Conservation (phyloP, 164 flowering plant species). For the Dillenia suffruticosa region DNA sequence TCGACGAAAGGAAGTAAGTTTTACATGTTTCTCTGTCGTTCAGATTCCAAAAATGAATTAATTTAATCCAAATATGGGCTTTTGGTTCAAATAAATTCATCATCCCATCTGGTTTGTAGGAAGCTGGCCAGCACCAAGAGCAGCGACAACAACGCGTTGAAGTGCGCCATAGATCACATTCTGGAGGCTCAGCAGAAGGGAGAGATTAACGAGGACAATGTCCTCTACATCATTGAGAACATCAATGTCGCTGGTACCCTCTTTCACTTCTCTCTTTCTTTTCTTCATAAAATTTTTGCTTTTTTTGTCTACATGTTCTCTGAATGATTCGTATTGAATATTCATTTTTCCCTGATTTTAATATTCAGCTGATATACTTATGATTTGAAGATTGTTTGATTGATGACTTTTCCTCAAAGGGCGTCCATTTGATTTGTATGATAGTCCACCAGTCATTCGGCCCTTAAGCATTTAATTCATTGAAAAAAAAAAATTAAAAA, state of each 20-base stretch:
- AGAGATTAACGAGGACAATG: slow-evolving; percentile 91
- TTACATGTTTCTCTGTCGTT: neutral
- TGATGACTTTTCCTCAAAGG: too few relatives aligned
- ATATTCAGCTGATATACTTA: too few relatives aligned
- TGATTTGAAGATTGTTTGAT: too few relatives aligned
- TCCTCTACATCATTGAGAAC: slow-evolving; percentile 90
- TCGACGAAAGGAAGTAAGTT: slow-evolving; percentile 84
- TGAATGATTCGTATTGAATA: too few relatives aligned
- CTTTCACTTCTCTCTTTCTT: neutral
- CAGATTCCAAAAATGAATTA: neutral
- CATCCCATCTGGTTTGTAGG: slow-evolving; percentile 26
- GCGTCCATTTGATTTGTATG: too few relatives aligned
- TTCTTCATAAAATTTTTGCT: neutral
- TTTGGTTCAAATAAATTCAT: neutral
- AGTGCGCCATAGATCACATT: slow-evolving; percentile 90
- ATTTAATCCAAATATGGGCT: neutral
- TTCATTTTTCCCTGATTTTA: too few relatives aligned
- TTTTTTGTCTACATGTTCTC: neutral
- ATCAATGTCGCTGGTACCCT: slow-evolving; percentile 84
- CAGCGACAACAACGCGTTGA: slow-evolving; percentile 36
- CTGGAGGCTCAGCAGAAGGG: slow-evolving; percentile 85
- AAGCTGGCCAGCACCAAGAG: slow-evolving; percentile 53
- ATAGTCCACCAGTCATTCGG: too few relatives aligned
- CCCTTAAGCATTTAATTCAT: too few relatives aligned
- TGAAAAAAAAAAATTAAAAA: too few relatives aligned